A percentile compares a stretch with the other conserved stretches of the same genome.
These are phyloP conservation scores for Nakaseomyces delphensis DNA, from an alignment of 1,139 yeast species.

Conservation along the genomic window DNA sequence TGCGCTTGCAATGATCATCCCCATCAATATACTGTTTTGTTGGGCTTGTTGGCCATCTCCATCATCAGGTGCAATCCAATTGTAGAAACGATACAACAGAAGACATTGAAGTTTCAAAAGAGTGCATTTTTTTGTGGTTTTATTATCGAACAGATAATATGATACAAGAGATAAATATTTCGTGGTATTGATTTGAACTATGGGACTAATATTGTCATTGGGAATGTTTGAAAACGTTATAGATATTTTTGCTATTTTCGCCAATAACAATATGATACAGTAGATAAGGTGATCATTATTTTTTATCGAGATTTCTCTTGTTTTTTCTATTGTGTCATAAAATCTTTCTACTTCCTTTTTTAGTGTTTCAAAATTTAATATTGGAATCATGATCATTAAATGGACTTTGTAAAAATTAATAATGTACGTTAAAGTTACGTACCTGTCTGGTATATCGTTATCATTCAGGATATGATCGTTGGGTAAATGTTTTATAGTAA, in stretches of 20 bases:
- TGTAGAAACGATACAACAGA: constrained; percentile 24
- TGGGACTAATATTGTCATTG: constrained; percentile 10
- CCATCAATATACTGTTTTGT: constrained; percentile 25
- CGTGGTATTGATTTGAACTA: constrained; percentile 19
- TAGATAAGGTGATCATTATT: constrained; percentile 23
- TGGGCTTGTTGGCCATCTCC: constrained; percentile 28
- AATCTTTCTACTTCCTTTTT: constrained; percentile 14
- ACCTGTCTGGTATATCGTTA: constrained; percentile 16
- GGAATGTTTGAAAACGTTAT: constrained; percentile 17
- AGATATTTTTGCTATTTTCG: constrained; percentile 22
- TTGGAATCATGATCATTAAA: constrained; percentile 21
- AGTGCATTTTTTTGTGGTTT: constrained; percentile 25
- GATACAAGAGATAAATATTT: constrained; percentile 22
- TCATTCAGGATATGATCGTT: constrained; percentile 10
- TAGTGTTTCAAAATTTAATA: constrained; percentile 18
- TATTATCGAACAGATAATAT: constrained; percentile 20
- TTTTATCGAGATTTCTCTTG: constrained; percentile 15
- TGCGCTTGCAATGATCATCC: constrained; percentile 25
- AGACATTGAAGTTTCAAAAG: constrained; percentile 24
- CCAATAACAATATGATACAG: constrained; percentile 21
- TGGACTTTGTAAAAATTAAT: constrained; percentile 20
- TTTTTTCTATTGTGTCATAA: constrained; percentile 15
- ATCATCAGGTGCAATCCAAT: constrained; percentile 31
- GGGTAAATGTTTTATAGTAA: constrained; percentile 9
- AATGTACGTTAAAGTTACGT: constrained; percentile 16